A percentile compares a stretch with the other conserved stretches of the same genome.
Conservation (phyloP, 805 yeast species). For the Schizosaccharomyces pombe region ASM294v3 CU329670.1:3310501-3311000, state of each 20-base stretch:
- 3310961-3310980: conserved; percentile 38
- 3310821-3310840: conserved; percentile 25
- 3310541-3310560: too few relatives aligned
- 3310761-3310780: conserved; percentile 24
- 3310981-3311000: conserved; percentile 34
- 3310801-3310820: conserved; percentile 25
- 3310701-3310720: conserved; percentile 25
- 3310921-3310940: conserved; percentile 2
- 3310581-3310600: too few relatives aligned
- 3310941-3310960: conserved; percentile 29
- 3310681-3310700: conserved; percentile 20
- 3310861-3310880: conserved; percentile 23
- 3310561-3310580: too few relatives aligned
- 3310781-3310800: conserved; percentile 25
- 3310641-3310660: too few relatives aligned
- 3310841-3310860: conserved; percentile 24
- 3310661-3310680: neutral
- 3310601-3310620: too few relatives aligned
- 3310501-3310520: too few relatives aligned
- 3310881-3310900: conserved; percentile 26
- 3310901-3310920: conserved; percentile 15
- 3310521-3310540: too few relatives aligned
- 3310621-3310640: too few relatives aligned
- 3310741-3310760: conserved; percentile 28
- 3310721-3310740: conserved; percentile 22